Base-by-base conservation (phyloP, 805 yeast species). In the Pichia ethanolica region DNA sequence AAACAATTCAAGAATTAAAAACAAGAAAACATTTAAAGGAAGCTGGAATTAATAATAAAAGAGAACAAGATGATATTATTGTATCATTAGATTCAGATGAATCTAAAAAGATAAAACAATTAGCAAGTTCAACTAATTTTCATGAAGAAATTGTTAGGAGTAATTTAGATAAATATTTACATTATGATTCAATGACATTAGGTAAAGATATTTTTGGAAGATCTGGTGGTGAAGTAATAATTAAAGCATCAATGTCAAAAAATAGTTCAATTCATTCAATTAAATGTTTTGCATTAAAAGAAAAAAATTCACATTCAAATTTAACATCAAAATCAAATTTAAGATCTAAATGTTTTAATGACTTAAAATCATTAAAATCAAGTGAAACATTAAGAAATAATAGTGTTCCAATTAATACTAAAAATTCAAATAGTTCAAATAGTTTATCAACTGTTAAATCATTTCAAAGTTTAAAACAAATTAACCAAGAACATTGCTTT, bases 171-270 rank as follows among this genome's bases (percentile, higher is more conserved):
- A 13, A 39, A 13, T 48, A 34, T 39, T 39, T 44, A n/a, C 44
- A 38, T 34, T 44, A 48, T 30, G 41, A 44, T 20, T 11, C 44
- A 3, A 6, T 48, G 10, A n/a, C 33, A n/a, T 10, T 48, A 7
- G 35, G 20, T 4, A 44, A 44, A 28, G 42, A 48, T 38, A 43
- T 48, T 13, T 44, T 48, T 34, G 36, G 37, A 9, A 44, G 42
- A 30, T 20, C 44, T 7, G 45, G 39, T 4, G 51, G 51, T 35
- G 51, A 44, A 12, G 37, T 48, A 9, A 25, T 44, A 26, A 39
- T 48, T 12, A 44, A 44, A 36, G 44, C 44, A 10, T 39, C 47
- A 32, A 48, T 48, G 47, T 39, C 44, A 8, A 48, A 35, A 35
- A 12, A 48, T 14, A 39, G 47, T 10, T n/a, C 26, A 3, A 44